Evolutionary conservation across 75 land plant species (phyloP).

Genomic region (Selaginella moellendorffii): DNA sequence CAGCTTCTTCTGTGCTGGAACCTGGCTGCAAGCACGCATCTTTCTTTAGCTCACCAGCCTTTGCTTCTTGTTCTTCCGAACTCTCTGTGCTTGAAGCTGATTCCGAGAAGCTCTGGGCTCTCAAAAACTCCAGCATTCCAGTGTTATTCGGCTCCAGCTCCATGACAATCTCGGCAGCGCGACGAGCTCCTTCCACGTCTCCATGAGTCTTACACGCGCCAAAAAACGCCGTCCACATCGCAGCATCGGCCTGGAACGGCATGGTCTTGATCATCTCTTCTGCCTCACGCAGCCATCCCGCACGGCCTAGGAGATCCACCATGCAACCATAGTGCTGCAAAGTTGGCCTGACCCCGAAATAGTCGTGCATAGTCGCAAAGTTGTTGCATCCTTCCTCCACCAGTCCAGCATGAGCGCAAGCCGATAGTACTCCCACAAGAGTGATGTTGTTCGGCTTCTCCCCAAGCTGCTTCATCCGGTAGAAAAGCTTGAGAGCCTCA

Average conservation of each 20-base stretch:
- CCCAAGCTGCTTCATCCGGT: not conserved
- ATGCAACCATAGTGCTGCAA: too few species aligned
- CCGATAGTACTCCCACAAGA: slow-evolving; percentile 1
- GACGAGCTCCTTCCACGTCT: slow-evolving; percentile 35
- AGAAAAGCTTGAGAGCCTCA: slow-evolving; percentile 4
- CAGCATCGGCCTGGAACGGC: slow-evolving; percentile 43
- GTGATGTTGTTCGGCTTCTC: slow-evolving; percentile 2
- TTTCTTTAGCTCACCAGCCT: too few species aligned
- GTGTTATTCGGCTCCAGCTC: too few species aligned
- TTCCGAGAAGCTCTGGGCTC: too few species aligned
- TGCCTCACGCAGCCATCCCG: slow-evolving; percentile 49
- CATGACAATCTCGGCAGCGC: slow-evolving; percentile 56
- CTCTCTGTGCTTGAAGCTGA: too few species aligned
- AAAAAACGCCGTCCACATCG: slow-evolving; percentile 49
- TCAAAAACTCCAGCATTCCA: too few species aligned
- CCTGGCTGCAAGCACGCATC: too few species aligned
- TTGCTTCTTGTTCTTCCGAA: too few species aligned
- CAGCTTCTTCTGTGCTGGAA: too few species aligned
- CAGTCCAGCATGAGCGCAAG: too few species aligned
- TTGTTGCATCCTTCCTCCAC: slow-evolving; percentile 19
- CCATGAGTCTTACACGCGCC: slow-evolving; percentile 45
- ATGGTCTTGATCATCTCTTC: slow-evolving; percentile 34
- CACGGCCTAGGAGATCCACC: slow-evolving; percentile 62
- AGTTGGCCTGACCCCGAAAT: slow-evolving; percentile 41
- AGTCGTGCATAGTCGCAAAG: slow-evolving; percentile 37